phyloP scores from a whole-genome alignment of 2,329 filamentous ascomycete species.

The Botrytis fragariae region DNA sequence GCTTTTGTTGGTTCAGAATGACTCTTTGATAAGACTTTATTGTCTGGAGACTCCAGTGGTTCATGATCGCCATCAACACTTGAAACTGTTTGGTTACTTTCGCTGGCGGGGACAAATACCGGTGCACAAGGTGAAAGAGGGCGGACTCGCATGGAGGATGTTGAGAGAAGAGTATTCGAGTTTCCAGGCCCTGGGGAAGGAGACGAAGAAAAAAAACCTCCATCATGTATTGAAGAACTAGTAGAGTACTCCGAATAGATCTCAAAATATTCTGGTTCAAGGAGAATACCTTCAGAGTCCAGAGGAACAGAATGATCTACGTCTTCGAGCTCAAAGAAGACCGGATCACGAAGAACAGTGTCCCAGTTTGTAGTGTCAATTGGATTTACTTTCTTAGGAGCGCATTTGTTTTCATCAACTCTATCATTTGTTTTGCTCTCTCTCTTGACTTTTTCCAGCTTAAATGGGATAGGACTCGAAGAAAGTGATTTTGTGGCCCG shows the following conservation, averaged over 20 bases:
- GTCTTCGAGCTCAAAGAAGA: not conserved
- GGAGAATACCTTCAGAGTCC: not conserved
- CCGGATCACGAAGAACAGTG: not conserved
- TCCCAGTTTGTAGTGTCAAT: not conserved
- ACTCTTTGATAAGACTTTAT: not conserved
- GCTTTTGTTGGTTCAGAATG: not conserved
- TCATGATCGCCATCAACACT: not conserved
- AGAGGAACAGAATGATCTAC: not conserved
- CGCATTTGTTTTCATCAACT: not conserved
- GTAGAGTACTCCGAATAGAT: not conserved
- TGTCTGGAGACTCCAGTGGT: not conserved
- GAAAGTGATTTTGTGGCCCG: not conserved
- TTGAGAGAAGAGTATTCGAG: not conserved
- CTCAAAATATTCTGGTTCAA: not conserved
- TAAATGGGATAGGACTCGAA: not conserved
- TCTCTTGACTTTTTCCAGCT: not conserved
- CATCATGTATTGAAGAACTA: not conserved
- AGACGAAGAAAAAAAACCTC: not conserved
- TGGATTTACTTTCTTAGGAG: not conserved
- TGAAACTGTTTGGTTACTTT: not conserved
- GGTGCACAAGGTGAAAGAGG: not conserved
- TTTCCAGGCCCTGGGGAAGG: accelerated
- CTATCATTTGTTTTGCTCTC: not conserved
- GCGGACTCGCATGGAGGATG: not conserved
- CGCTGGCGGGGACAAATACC: not conserved